Conservation (phyloP, 2,329 filamentous ascomycete species). For the Beauveria sp. region DNA sequence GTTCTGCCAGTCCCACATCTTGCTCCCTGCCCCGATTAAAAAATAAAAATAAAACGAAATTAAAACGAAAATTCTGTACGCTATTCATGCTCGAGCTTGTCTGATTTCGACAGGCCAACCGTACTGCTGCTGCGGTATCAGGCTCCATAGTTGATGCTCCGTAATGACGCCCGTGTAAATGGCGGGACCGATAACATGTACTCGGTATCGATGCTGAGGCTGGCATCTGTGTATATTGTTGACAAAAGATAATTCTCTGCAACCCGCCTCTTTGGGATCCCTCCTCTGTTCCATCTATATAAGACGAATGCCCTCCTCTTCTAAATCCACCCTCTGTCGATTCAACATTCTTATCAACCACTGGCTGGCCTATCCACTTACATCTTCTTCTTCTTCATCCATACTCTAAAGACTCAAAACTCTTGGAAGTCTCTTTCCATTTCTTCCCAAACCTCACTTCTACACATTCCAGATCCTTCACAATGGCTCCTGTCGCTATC, state of each 20-base stretch:
- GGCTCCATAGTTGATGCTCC: constrained; percentile 10
- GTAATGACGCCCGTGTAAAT: constrained; percentile 11
- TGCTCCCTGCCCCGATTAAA: neutral
- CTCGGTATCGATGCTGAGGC: constrained; percentile 2
- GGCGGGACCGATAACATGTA: constrained; percentile 10
- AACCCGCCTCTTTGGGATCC: neutral
- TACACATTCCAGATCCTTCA: constrained; percentile 12
- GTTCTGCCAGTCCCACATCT: neutral
- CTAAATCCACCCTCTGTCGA: neutral
- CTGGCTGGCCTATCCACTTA: neutral
- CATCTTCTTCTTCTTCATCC: neutral
- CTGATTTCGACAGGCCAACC: neutral
- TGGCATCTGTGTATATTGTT: constrained; percentile 2
- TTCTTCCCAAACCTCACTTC: neutral
- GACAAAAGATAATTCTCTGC: neutral
- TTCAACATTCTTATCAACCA: neutral
- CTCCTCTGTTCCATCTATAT: constrained; percentile 6
- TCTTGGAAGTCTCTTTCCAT: neutral
- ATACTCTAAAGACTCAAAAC: neutral
- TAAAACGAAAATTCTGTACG: neutral
- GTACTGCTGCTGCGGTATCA: constrained; percentile 7
- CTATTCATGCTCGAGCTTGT: neutral
- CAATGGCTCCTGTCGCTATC: constrained; percentile 30
- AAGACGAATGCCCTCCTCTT: neutral
- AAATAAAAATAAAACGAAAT: neutral